These are phyloP conservation scores for Phaffomyces thermotolerans DNA, from an alignment of 805 yeast species.

Conservation along the genomic window DNA sequence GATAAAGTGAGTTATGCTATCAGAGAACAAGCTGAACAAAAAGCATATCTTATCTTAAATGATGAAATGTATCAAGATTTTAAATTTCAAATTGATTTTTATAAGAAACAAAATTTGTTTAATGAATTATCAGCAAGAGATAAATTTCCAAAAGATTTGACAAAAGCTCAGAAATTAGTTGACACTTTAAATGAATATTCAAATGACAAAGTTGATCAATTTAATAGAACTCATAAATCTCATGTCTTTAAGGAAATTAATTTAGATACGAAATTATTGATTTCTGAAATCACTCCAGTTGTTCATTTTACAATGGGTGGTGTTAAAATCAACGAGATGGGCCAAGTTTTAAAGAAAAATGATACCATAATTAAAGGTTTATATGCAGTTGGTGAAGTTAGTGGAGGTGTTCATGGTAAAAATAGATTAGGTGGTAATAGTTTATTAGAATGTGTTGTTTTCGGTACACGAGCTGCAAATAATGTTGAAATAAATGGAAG, in stretches of 20 bases:
- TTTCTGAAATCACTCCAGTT: conserved; percentile 52
- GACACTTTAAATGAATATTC: conserved; percentile 17
- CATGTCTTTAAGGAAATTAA: conserved; percentile 27
- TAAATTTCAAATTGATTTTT: conserved; percentile 44
- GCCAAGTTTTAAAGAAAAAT: conserved; percentile 34
- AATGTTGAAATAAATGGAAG: neutral
- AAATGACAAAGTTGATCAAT: conserved; percentile 22
- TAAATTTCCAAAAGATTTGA: conserved; percentile 18
- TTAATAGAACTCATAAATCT: conserved; percentile 29
- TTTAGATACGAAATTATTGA: conserved; percentile 28
- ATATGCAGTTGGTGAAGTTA: conserved; percentile 60
- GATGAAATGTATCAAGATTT: conserved; percentile 39
- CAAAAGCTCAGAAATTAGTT: conserved; percentile 17
- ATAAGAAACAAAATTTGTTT: conserved; percentile 33
- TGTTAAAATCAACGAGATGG: conserved; percentile 42
- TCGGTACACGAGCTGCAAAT: conserved; percentile 45
- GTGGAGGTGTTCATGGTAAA: conserved; percentile 64
- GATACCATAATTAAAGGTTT: conserved; percentile 33
- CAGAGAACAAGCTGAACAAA: conserved; percentile 23
- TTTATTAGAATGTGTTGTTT: conserved; percentile 31
- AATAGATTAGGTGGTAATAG: conserved; percentile 39
- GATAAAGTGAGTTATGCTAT: conserved; percentile 44
- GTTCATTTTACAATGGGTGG: conserved; percentile 69
- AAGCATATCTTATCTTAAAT: conserved; percentile 33
- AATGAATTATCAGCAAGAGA: conserved; percentile 24